Conservation (phyloP, 2,329 filamentous ascomycete species). For the Pyrenophora seminiperda region DNA sequence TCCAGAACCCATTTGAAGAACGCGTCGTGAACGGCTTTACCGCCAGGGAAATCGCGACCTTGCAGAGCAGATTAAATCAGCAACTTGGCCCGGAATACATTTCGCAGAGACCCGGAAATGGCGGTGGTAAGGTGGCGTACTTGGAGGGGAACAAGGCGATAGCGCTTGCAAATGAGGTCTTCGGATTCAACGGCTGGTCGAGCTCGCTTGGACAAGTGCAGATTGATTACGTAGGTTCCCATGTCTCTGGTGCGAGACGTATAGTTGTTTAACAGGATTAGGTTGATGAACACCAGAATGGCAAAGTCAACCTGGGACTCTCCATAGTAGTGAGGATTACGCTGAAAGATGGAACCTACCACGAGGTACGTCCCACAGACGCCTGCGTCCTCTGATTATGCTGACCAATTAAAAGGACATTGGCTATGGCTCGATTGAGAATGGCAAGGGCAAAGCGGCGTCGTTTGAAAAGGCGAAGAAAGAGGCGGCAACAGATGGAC, state of each 20-base stretch:
- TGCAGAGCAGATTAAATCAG: conserved; percentile 85
- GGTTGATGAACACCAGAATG: conserved; percentile 81
- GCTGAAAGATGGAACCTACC: conserved; percentile 89
- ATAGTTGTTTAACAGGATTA: conserved; percentile 37
- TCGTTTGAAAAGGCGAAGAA: conserved; percentile 99
- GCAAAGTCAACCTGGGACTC: conserved; percentile 81
- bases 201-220: conserved; percentile 93
- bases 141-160: conserved; percentile 97
- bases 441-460: conserved; percentile 90
- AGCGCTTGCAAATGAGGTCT: conserved; percentile 90
- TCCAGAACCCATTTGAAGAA: conserved; percentile 81
- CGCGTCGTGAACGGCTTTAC: conserved; percentile 79
- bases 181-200: conserved; percentile 98
- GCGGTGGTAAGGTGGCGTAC: conserved; percentile 88
- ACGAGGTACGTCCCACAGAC: conserved; percentile 63
- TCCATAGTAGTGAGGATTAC: conserved; percentile 92
- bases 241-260: neutral
- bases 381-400: neutral
- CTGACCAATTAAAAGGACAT: conserved; percentile 66
- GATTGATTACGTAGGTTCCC: conserved; percentile 77
- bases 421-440: conserved; percentile 95
- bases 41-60: conserved; percentile 84
- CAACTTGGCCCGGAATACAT: conserved; percentile 97
- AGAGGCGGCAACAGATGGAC: conserved; percentile 90
- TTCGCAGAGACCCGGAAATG: conserved; percentile 80